These are phyloP conservation scores for Evernia prunastri DNA, from an alignment of 495 filamentous ascomycete genomes.

Conservation along the genomic window DNA sequence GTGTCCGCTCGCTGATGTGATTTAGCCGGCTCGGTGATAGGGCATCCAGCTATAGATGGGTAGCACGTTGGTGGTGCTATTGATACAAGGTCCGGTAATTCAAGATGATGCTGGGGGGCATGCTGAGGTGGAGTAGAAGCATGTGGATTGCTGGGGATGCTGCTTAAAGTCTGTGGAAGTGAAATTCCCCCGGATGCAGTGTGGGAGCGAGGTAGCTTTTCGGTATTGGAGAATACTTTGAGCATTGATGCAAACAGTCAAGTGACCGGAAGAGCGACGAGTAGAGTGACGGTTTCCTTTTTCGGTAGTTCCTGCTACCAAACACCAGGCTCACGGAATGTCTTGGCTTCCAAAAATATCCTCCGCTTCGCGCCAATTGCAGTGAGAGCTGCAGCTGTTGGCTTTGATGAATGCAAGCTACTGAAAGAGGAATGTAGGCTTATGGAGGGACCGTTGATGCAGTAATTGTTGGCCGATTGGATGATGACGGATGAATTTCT, in stretches of 20 bases:
- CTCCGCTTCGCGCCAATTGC: neutral
- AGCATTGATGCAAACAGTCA: slow-evolving; percentile 6
- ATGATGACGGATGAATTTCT: neutral
- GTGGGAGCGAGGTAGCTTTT: slow-evolving; percentile 1
- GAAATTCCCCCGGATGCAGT: neutral
- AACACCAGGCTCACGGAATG: neutral
- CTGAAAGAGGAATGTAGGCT: neutral
- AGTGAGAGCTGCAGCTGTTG: neutral
- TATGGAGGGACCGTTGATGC: neutral
- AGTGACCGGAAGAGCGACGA: too few species aligned
- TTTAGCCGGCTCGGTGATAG: slow-evolving; percentile 3
- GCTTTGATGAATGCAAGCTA: neutral
- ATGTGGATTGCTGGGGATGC: neutral
- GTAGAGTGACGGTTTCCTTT: neutral
- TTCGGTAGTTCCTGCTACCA: neutral
- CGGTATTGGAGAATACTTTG: slow-evolving; percentile 3
- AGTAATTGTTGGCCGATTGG: neutral
- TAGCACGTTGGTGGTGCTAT: neutral
- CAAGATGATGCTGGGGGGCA: neutral
- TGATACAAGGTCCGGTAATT: neutral
- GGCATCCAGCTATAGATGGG: neutral
- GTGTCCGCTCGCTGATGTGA: slow-evolving; percentile 2
- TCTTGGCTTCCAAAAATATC: neutral
- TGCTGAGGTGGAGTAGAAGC: neutral
- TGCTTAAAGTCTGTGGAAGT: neutral